phyloP scores from a whole-genome alignment of 2,329 filamentous ascomycete species.

The Dothideomycetidae sp. region DNA sequence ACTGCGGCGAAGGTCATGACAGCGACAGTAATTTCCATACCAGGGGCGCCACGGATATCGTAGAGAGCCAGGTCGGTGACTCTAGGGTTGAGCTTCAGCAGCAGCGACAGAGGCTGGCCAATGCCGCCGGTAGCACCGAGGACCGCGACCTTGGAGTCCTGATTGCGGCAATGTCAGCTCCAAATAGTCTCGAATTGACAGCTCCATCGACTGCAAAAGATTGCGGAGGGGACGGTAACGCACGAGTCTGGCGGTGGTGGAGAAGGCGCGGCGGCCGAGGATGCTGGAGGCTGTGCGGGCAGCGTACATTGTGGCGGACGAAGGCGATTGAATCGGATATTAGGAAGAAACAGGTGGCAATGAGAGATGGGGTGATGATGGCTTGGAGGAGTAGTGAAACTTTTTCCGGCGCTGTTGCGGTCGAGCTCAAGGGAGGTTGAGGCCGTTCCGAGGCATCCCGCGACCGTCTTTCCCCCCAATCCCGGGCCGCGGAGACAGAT shows the following conservation, averaged over 20 bases:
- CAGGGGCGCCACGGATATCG: conserved; percentile 88
- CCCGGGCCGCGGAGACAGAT: neutral
- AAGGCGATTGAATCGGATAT: conserved; percentile 1
- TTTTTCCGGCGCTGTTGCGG: neutral
- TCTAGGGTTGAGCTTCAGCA: conserved; percentile 96
- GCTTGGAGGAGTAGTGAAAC: too few relatives aligned
- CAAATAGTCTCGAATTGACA: too few relatives aligned
- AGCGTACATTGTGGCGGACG: conserved; percentile 55
- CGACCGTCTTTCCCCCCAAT: neutral
- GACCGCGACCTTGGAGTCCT: conserved; percentile 96
- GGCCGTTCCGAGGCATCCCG: neutral
- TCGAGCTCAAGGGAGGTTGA: neutral
- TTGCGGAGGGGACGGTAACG: too few relatives aligned
- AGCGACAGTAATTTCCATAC: too few relatives aligned
- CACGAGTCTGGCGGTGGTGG: conserved; percentile 38
- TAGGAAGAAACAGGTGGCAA: neutral
- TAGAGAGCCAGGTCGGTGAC: conserved; percentile 92
- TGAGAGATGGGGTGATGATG: conserved; percentile 58
- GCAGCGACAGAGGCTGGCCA: conserved; percentile 91
- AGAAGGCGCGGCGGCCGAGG: conserved; percentile 39
- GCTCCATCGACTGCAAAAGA: too few relatives aligned
- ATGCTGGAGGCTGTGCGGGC: conserved; percentile 36
- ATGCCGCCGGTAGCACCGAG: conserved; percentile 96
- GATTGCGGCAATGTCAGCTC: conserved; percentile 9
- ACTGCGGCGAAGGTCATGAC: too few relatives aligned